Base-by-base conservation (phyloP, 495 filamentous ascomycete genomes). In the Trichoderma gamsii region DNA sequence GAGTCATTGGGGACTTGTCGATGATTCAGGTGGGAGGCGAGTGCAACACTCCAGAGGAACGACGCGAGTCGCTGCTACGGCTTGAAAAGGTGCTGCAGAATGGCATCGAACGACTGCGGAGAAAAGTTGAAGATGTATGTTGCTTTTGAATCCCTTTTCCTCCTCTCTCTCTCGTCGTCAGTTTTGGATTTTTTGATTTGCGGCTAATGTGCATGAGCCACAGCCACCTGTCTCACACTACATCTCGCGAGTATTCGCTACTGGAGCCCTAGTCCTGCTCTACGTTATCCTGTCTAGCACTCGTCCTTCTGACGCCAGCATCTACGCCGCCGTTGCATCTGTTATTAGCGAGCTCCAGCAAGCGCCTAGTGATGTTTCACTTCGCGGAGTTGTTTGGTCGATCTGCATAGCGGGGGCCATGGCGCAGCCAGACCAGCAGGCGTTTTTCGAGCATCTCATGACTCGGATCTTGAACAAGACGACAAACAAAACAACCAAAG, bases 371-470 rank as follows among this genome's bases (percentile, higher is more conserved):
- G 11, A 32, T 15, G 23, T 61, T 9, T 61, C 56, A 25, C 56
- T 61, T 9, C 56, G 56, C 2, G 56, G 56, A 3, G 56, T 61
- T 23, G 56, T 61, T 29, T 61, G 56, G 56, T 13, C 56, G 15
- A 61, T 61, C 56, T 61, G 56, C 56, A 29, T 61, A 23, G 56
- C 56, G 2, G 56, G 56, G 9, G 29, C 56, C 9, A 27, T 61
- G 56, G 56, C 56, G 21, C 56, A 29, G n/a, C 56, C 56, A 9
- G 56, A 61, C 11, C 56, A 61, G 13, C 56, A 61, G 25, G 23
- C 56, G 3, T 61, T 61, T 32, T 61, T 61, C 23, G 56, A 61
- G 56, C 56, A 29, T 25, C 56, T 61, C 56, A 61, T 61, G 56
- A 61, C 56, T 23, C 56, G 56, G 25, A 61, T 61, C 7, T 6